phyloP scores from a whole-genome alignment of 2,329 filamentous ascomycete species.

The Fusarium zealandicum region DNA sequence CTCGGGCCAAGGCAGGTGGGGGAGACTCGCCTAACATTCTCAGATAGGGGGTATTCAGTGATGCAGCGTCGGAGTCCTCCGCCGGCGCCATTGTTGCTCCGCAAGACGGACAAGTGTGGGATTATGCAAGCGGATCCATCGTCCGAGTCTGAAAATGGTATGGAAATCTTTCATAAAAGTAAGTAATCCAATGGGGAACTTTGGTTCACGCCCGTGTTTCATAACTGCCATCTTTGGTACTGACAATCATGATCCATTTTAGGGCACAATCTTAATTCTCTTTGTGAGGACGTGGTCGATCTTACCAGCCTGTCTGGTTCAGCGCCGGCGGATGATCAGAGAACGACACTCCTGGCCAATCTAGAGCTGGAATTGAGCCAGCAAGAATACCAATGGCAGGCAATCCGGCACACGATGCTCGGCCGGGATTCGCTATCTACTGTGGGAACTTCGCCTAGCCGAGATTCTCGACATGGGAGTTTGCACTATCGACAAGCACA shows the following conservation, averaged over 20 bases:
- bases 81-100: slow-evolving; percentile 63
- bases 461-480: slow-evolving; percentile 34
- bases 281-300: neutral
- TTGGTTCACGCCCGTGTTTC: no score
- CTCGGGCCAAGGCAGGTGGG: slow-evolving; percentile 66
- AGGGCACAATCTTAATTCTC: slow-evolving; percentile 9
- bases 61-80: slow-evolving; percentile 61
- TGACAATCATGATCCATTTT: neutral
- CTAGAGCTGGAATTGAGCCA: slow-evolving; percentile 68
- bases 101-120: slow-evolving; percentile 50
- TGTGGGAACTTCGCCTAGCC: slow-evolving; percentile 44
- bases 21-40: slow-evolving; percentile 66
- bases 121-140: slow-evolving; percentile 56
- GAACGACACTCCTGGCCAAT: slow-evolving; percentile 61
- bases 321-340: slow-evolving; percentile 43
- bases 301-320: slow-evolving; percentile 33
- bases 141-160: slow-evolving; percentile 59
- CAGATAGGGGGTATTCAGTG: slow-evolving; percentile 55
- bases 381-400: slow-evolving; percentile 67
- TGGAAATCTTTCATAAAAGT: slow-evolving; percentile 43
- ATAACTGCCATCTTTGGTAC: no score
- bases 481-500: slow-evolving; percentile 25
- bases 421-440: slow-evolving; percentile 60
- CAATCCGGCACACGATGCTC: slow-evolving; percentile 59
- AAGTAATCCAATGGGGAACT: slow-evolving; percentile 1